Evolutionary conservation across 495 filamentous ascomycete species (phyloP).

Genomic region (Durotheca rogersii): DNA sequence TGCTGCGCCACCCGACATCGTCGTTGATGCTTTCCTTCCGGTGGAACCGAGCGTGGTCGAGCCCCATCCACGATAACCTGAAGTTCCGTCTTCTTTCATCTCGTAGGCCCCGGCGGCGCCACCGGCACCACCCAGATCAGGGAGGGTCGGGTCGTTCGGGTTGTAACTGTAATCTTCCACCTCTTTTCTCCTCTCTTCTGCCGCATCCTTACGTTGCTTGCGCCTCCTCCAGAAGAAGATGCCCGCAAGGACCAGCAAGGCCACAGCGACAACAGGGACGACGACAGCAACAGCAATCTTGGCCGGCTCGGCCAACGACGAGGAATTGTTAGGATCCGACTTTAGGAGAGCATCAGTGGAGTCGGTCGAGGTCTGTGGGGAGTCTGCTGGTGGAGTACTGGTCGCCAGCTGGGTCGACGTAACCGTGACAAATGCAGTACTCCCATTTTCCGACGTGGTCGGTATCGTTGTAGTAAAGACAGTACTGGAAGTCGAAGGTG

Average conservation of each 20-base stretch:
- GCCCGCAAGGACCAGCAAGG: constrained; percentile 70
- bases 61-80: constrained; percentile 94
- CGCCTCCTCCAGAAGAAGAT: constrained; percentile 85
- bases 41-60: constrained; percentile 73
- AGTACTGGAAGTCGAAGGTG: constrained; percentile 15
- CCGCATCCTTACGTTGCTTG: constrained; percentile 79
- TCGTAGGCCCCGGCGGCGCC: constrained; percentile 61
- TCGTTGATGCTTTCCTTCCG: constrained; percentile 80
- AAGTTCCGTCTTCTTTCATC: constrained; percentile 63
- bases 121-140: constrained; percentile 54
- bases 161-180: constrained; percentile 97
- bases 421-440: constrained; percentile 26
- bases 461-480: constrained; percentile 29
- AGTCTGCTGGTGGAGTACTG: constrained; percentile 12
- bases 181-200: constrained; percentile 87
- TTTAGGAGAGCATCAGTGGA: constrained; percentile 33
- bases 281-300: constrained; percentile 92
- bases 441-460: constrained; percentile 24
- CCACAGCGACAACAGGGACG: constrained; percentile 86
- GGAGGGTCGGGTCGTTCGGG: constrained; percentile 87
- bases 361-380: constrained; percentile 31
- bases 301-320: constrained; percentile 58
- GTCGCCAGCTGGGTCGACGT: constrained; percentile 28
- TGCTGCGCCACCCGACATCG: constrained; percentile 73
- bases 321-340: constrained; percentile 29